Conservation (phyloP, 352 stramenopile genomes). For the Phytopythium oedochilum region DNA sequence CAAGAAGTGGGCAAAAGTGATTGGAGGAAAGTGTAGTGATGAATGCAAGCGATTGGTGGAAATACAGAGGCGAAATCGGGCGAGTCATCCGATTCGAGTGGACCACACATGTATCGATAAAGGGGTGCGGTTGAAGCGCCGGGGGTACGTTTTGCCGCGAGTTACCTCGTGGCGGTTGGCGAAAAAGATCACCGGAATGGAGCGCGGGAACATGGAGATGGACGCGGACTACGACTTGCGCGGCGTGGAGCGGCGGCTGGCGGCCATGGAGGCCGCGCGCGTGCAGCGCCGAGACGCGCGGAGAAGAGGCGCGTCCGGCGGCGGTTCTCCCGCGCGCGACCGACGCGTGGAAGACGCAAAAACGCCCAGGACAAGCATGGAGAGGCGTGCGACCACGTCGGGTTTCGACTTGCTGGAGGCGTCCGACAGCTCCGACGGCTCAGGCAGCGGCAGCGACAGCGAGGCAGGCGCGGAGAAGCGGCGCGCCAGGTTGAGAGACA, state of each 20-base stretch:
- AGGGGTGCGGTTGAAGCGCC: conserved; percentile 9
- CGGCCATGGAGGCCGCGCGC: conserved; percentile 16
- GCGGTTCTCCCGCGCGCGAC: neutral
- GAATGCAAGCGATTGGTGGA: conserved; percentile 12
- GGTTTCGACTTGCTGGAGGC: conserved; percentile 33
- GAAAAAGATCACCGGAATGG: conserved; percentile 4
- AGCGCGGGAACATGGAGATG: neutral
- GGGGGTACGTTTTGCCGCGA: too few relatives aligned
- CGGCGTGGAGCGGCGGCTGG: conserved; percentile 31
- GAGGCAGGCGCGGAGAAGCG: conserved; percentile 12
- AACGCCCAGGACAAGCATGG: neutral
- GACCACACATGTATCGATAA: neutral
- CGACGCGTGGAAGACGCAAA: neutral
- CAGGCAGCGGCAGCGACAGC: conserved; percentile 13
- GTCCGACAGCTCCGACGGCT: conserved; percentile 17
- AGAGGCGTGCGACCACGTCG: neutral
- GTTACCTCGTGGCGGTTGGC: neutral
- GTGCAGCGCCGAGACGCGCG: conserved; percentile 12
- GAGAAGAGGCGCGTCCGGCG: neutral
- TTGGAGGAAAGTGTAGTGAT: conserved; percentile 5
- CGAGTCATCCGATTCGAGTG: neutral
- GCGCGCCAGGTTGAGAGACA: conserved; percentile 27
- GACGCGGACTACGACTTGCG: conserved; percentile 34
- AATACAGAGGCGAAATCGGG: conserved; percentile 8
- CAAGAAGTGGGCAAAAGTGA: conserved; percentile 2